Base-by-base conservation (phyloP, 331 rosid species). In the Stylosanthes scabra region DNA sequence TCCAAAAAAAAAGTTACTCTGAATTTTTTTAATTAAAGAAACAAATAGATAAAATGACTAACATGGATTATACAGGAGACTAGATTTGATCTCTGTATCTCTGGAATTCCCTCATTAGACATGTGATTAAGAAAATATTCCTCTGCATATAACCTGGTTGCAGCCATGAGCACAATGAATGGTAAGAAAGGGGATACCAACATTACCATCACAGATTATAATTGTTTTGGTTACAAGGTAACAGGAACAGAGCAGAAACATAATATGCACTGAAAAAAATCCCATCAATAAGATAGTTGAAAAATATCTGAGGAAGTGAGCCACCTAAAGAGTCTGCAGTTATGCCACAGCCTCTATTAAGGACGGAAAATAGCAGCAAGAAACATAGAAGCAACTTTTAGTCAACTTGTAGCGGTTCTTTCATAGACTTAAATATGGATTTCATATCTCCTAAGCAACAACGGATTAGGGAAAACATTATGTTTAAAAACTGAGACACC, bases 1-100 rank as follows among this genome's bases (percentile, higher is more conserved):
- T 31, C 25, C 1, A 2, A 15, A 37, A 42, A 16, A 54, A 13
- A 34, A 34, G 56, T 52, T 51, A 67, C 67, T 29, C 7, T 34
- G 47, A 75, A 75, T 34, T 34, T 34, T 34, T 31, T 34, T 34
- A 3, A 3, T 34, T 34, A 34, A 34, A 63, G 34, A 8, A 72
- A 45, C 25, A 20, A 20, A 20, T 20, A 77, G 56, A 49, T 12
- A 49, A 49, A 49, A 49, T 16, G 25, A 63, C 76, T 47, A 75
- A 86, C 99, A 90, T 89, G 99, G 79, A 94, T 94, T 20, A 91
- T 88, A 61, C 96, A 89, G 76, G 97, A 89, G 76, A 89, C 99
- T 66, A 91, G 96, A 81, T 86, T 94, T 74, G 97, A 94, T 80
- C 99, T 83, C 74, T 94, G 99, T 72, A 94, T 94, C 86, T 94